A percentile compares a stretch with the other conserved stretches of the same genome.
Conservation (phyloP, 495 filamentous ascomycete species). For the Trichoderma asperelloides region DNA sequence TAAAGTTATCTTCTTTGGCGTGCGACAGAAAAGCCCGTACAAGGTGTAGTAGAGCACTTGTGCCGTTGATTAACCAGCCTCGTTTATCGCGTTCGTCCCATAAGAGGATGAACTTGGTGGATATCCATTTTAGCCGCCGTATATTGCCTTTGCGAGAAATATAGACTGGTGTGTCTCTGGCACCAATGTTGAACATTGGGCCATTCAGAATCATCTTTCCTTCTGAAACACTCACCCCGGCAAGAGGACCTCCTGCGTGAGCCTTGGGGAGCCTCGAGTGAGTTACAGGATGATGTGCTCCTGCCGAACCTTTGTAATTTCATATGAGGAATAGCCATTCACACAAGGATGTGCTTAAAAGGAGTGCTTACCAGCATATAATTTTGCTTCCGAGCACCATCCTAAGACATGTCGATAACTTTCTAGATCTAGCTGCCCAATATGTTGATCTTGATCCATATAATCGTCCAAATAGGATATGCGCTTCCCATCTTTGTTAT, state of each 20-base stretch:
- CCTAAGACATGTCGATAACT: not conserved
- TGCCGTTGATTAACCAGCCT: slow-evolving; percentile 27
- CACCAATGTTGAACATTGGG: not conserved
- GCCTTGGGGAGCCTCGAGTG: not conserved
- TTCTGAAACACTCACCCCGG: not conserved
- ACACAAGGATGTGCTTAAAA: not conserved
- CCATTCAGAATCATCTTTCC: not conserved
- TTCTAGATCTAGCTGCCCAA: not conserved
- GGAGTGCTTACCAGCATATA: not conserved
- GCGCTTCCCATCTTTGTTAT: not conserved
- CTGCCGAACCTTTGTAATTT: not conserved
- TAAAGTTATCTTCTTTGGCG: not conserved
- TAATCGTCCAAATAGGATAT: not conserved
- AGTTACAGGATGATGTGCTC: not conserved
- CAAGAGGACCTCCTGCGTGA: not conserved
- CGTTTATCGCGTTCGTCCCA: slow-evolving; percentile 25
- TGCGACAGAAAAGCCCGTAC: not conserved
- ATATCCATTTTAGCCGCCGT: slow-evolving; percentile 16
- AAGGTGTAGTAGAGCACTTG: slow-evolving; percentile 10
- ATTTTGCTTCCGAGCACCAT: not conserved
- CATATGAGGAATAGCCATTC: not conserved
- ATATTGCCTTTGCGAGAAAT: slow-evolving; percentile 12
- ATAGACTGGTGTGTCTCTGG: not conserved
- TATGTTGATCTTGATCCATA: not conserved
- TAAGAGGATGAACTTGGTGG: slow-evolving; percentile 17